These are phyloP conservation scores for Monilinia fructicola DNA, from an alignment of 2,329 filamentous ascomycete species.

Conservation along the genomic window DNA sequence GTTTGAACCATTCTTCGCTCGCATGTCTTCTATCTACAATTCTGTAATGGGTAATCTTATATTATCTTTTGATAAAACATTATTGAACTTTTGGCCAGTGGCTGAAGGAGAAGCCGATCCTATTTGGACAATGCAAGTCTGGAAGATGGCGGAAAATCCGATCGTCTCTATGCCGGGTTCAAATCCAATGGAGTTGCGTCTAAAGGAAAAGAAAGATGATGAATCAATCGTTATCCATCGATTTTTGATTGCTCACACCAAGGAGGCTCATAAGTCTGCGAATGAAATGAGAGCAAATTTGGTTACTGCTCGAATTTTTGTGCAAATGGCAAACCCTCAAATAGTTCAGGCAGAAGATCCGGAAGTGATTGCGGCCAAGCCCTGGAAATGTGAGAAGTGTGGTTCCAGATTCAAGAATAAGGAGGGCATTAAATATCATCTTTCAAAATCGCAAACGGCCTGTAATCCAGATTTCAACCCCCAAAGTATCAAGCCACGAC, in stretches of 20 bases:
- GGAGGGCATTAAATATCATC: conserved; percentile 41
- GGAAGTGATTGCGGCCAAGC: conserved; percentile 31
- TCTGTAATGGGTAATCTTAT: conserved; percentile 35
- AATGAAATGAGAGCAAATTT: conserved; percentile 37
- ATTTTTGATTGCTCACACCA: conserved; percentile 33
- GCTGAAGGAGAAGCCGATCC: conserved; percentile 26
- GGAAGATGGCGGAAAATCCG: conserved; percentile 32
- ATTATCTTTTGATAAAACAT: conserved; percentile 32
- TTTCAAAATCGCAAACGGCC: conserved; percentile 35
- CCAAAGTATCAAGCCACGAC: conserved; percentile 16
- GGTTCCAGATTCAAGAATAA: conserved; percentile 38
- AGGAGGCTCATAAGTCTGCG: conserved; percentile 28
- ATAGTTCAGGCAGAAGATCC: conserved; percentile 21
- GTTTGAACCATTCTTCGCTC: conserved; percentile 26
- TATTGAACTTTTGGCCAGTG: conserved; percentile 31
- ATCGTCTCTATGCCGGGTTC: conserved; percentile 36
- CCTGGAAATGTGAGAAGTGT: conserved; percentile 39
- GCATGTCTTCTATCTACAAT: conserved; percentile 32
- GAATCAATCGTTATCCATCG: conserved; percentile 27
- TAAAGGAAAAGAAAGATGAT: conserved; percentile 28
- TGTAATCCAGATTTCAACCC: conserved; percentile 40
- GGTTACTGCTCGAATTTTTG: conserved; percentile 31
- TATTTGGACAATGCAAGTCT: conserved; percentile 29
- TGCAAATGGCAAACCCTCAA: conserved; percentile 26
- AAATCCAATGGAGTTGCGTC: conserved; percentile 38